Evolutionary conservation across 1,284 basidiomycete genomes (phyloP).

Genomic region (Puccinia brachypodii): DNA sequence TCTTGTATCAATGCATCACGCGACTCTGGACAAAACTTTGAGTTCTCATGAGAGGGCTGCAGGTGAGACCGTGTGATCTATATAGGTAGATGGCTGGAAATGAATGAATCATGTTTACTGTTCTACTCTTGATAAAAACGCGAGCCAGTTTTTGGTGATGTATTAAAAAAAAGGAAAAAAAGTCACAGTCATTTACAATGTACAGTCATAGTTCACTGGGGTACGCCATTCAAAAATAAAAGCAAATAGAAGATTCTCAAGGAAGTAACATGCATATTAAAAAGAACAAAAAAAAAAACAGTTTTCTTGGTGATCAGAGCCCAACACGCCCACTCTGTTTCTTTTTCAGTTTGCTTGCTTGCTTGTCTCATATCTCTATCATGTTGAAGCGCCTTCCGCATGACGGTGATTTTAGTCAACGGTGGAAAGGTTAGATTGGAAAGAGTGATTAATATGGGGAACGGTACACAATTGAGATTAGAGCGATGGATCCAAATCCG

Average conservation of each 20-base stretch:
- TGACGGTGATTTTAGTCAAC: neutral
- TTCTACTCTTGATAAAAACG: too few relatives aligned
- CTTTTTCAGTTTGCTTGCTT: neutral
- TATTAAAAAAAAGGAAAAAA: neutral
- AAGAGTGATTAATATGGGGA: neutral
- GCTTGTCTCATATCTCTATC: neutral
- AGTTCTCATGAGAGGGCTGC: too few relatives aligned
- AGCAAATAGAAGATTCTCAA: neutral
- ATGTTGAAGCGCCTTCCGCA: neutral
- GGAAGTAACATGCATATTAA: neutral
- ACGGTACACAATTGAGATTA: neutral
- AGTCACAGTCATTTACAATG: constrained; percentile 23
- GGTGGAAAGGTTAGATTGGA: neutral
- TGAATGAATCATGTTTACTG: too few relatives aligned
- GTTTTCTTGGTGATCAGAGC: neutral
- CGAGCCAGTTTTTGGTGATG: too few relatives aligned
- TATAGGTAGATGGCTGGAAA: too few relatives aligned
- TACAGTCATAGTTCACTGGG: constrained; percentile 11
- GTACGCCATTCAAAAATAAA: neutral
- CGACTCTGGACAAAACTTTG: too few relatives aligned
- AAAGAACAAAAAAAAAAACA: neutral
- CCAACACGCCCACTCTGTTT: neutral
- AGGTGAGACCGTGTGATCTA: too few relatives aligned
- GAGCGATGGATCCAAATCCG: neutral
- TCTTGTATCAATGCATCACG: too few relatives aligned